A percentile compares a stretch with the other conserved stretches of the same genome.
These are phyloP conservation scores for Rhizophagus clarus DNA, from an alignment of 192 early-diverging fungal genomes.

Conservation along the genomic window DNA sequence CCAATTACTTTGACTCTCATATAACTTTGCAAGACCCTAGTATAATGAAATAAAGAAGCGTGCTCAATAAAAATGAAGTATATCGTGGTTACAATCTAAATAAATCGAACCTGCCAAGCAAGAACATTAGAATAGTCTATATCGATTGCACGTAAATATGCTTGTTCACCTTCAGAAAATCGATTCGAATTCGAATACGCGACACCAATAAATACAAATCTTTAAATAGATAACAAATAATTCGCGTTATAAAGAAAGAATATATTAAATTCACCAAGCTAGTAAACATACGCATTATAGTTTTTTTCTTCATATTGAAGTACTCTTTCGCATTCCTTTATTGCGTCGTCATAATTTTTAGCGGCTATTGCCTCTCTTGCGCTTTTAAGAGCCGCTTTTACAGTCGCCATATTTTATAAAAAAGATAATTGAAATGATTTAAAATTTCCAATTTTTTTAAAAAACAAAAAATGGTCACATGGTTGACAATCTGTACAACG, in stretches of 20 bases:
- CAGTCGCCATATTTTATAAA: conserved; percentile 31
- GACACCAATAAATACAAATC: conserved; percentile 67
- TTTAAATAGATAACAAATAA: conserved; percentile 26
- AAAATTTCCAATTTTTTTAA: too few species aligned
- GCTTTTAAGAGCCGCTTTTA: conserved; percentile 49
- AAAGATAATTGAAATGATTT: background rate
- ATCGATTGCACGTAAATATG: conserved; percentile 62
- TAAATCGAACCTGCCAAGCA: conserved; percentile 64
- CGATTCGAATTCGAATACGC: conserved; percentile 63
- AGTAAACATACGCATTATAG: conserved; percentile 55
- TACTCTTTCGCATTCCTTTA: conserved; percentile 52
- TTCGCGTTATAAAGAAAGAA: background rate
- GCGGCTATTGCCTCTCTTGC: conserved; percentile 51
- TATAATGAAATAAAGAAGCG: background rate
- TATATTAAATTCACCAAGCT: background rate
- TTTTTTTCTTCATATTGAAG: conserved; percentile 51
- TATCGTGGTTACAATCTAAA: background rate
- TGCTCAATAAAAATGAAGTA: background rate
- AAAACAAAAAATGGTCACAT: too few species aligned
- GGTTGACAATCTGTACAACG: too few species aligned
- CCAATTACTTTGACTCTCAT: conserved; percentile 56
- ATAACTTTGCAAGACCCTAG: conserved; percentile 62
- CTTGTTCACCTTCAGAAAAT: conserved; percentile 55
- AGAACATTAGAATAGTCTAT: conserved; percentile 56
- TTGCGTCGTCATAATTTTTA: conserved; percentile 54